Evolutionary conservation across 202 grass and related monocot genomes (phyloP).

Genomic region (Digitaria exilis): DNA sequence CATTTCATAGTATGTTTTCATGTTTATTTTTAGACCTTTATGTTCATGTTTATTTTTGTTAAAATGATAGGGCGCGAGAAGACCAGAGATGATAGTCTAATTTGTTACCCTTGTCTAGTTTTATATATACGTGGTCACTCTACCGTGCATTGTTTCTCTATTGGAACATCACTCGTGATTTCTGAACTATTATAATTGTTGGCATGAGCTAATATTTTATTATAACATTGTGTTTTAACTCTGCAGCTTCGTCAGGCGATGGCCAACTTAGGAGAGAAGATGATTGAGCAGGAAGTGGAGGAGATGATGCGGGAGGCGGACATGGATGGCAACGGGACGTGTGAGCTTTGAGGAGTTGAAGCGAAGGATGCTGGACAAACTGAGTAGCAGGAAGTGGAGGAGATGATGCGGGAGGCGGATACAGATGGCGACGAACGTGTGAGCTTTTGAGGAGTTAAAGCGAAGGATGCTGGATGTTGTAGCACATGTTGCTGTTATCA

Average conservation of each 20-base stretch:
- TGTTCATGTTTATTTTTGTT: no score
- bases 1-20: no score
- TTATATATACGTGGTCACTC: no score
- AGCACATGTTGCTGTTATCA: neutral
- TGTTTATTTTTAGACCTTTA: no score
- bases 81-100: no score
- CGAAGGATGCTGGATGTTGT: conserved; percentile 6
- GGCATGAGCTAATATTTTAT: neutral
- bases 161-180: neutral
- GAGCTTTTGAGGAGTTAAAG: conserved; percentile 42
- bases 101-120: no score
- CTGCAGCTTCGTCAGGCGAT: conserved; percentile 38
- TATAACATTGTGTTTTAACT: neutral
- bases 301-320: conserved; percentile 50
- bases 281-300: conserved; percentile 35
- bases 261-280: conserved; percentile 38
- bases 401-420: conserved; percentile 48
- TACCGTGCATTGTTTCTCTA: neutral
- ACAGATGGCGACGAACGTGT: conserved; percentile 43
- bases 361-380: conserved; percentile 31
- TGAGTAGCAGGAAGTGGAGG: conserved; percentile 23
- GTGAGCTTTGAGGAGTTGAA: conserved; percentile 45
- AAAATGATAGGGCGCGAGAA: no score
- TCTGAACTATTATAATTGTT: neutral
- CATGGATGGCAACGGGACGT: conserved; percentile 42